Percentiles rank a stretch among this genome's conserved stretches.
Conservation (phyloP, 2,329 filamentous ascomycete species). For the Aspergillus cejpii region DNA sequence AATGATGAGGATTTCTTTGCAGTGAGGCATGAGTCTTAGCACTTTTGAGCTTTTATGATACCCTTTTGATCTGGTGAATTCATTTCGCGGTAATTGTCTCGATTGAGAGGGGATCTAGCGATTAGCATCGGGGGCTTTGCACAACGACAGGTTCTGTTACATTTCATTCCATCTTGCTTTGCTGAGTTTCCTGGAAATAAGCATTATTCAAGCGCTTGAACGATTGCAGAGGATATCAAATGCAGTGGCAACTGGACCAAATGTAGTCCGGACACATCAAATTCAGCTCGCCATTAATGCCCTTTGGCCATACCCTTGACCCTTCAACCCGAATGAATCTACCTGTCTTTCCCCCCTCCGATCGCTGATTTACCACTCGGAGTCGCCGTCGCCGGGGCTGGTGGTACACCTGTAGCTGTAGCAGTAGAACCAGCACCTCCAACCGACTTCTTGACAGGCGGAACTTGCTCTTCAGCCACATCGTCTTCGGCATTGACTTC, state of each 20-base stretch:
- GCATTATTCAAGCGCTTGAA: background rate
- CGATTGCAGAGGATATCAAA: background rate
- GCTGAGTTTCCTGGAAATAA: background rate
- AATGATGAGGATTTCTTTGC: conserved; percentile 47
- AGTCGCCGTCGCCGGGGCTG: conserved; percentile 6
- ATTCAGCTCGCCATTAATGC: too few species aligned
- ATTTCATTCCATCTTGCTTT: background rate
- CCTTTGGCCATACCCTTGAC: too few species aligned
- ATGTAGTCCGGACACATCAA: too few species aligned
- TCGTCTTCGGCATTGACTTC: conserved; percentile 76
- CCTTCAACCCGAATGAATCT: background rate
- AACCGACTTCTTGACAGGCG: conserved; percentile 12
- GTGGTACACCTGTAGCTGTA: conserved; percentile 2
- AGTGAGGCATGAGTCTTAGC: conserved; percentile 13
- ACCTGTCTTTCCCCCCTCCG: conserved; percentile 14
- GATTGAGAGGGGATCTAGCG: background rate
- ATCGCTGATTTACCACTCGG: conserved; percentile 13
- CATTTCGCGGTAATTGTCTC: background rate
- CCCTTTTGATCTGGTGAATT: background rate
- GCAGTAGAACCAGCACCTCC: conserved; percentile 3
- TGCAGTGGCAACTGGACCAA: too few species aligned
- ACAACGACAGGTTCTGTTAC: background rate
- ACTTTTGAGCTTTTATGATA: conserved; percentile 2
- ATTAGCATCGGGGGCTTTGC: background rate
- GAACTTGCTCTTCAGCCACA: conserved; percentile 10